A percentile compares a stretch with the other conserved stretches of the same genome.
These are phyloP conservation scores for Pseudocercospora eumusae DNA, from an alignment of 2,329 filamentous ascomycete genomes.

Conservation along the genomic window DNA sequence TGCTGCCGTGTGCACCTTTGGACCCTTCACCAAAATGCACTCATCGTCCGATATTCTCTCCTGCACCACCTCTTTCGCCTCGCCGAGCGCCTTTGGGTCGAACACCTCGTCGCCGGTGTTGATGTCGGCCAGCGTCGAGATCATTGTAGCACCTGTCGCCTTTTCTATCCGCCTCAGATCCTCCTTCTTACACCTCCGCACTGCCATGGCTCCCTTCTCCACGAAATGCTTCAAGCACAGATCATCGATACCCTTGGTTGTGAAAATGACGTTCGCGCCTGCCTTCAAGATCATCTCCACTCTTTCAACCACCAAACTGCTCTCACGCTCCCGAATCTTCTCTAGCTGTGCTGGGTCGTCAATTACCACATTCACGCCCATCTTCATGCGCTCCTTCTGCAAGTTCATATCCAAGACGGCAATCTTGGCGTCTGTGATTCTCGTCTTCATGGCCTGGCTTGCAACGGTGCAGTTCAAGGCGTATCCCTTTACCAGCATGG, in stretches of 20 bases:
- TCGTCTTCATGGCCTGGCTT: conserved; percentile 95
- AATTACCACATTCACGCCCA: conserved; percentile 96
- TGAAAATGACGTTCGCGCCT: conserved; percentile 92
- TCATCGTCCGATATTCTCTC: conserved; percentile 98
- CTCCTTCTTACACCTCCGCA: conserved; percentile 97
- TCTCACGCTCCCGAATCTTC: conserved; percentile 90
- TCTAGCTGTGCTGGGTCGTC: conserved; percentile 97
- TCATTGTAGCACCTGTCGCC: conserved; percentile 88
- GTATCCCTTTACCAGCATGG: conserved; percentile 89
- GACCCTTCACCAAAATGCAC: conserved; percentile 94
- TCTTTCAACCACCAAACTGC: conserved; percentile 88
- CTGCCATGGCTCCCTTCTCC: conserved; percentile 92
- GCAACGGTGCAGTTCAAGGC: conserved; percentile 98
- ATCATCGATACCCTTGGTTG: conserved; percentile 98
- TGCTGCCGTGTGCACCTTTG: conserved; percentile 88
- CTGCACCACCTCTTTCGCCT: conserved; percentile 95
- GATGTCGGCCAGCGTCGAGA: conserved; percentile 90
- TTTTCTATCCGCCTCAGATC: conserved; percentile 93
- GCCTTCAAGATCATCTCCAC: conserved; percentile 98
- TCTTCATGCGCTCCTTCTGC: conserved; percentile 98
- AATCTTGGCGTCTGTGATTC: conserved; percentile 91
- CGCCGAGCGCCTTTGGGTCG: conserved; percentile 82
- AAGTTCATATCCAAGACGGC: conserved; percentile 96
- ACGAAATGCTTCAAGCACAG: conserved; percentile 91
- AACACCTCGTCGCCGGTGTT: conserved; percentile 93